phyloP scores from a whole-genome alignment of 306 rosid genomes.

The Corylus americana region DNA sequence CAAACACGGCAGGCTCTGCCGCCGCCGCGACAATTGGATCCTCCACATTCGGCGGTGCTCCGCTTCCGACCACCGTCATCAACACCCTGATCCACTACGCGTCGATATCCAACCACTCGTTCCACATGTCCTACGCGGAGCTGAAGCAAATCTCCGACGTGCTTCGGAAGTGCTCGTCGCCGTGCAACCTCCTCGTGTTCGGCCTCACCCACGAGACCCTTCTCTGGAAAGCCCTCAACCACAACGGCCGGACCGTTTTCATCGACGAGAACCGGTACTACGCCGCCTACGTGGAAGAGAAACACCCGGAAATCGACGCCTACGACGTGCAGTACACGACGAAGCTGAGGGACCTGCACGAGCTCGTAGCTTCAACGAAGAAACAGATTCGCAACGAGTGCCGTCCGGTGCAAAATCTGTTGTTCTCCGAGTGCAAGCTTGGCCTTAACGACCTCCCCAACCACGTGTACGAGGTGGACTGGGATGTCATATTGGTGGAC shows the following conservation, averaged over 20 bases:
- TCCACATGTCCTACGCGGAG: conserved; percentile 78
- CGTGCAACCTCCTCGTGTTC: conserved; percentile 77
- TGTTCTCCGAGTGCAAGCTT: conserved; percentile 80
- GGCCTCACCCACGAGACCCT: conserved; percentile 90
- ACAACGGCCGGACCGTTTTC: conserved; percentile 88
- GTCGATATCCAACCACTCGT: conserved; percentile 74
- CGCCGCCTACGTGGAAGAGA: conserved; percentile 79
- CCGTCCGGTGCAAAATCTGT: conserved; percentile 85
- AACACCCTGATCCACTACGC: conserved; percentile 88
- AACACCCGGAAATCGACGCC: conserved; percentile 91
- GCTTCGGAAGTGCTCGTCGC: conserved; percentile 73
- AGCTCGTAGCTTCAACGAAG: conserved; percentile 59
- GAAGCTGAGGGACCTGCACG: conserved; percentile 59
- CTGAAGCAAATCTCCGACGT: conserved; percentile 81
- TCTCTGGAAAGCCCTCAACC: conserved; percentile 88
- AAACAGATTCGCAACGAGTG: conserved; percentile 78
- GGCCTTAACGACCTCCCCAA: conserved; percentile 91
- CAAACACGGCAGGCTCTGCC: conserved; percentile 36
- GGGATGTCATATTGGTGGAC: conserved; percentile 88
- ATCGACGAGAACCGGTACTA: conserved; percentile 93
- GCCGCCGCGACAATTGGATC: conserved; percentile 22
- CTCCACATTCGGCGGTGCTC: conserved; percentile 15
- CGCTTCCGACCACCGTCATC: conserved; percentile 70
- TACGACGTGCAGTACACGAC: conserved; percentile 95
- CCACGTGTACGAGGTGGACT: conserved; percentile 87